Conservation (phyloP, 331 rosid genomes). For the Telfairia occidentalis region DNA sequence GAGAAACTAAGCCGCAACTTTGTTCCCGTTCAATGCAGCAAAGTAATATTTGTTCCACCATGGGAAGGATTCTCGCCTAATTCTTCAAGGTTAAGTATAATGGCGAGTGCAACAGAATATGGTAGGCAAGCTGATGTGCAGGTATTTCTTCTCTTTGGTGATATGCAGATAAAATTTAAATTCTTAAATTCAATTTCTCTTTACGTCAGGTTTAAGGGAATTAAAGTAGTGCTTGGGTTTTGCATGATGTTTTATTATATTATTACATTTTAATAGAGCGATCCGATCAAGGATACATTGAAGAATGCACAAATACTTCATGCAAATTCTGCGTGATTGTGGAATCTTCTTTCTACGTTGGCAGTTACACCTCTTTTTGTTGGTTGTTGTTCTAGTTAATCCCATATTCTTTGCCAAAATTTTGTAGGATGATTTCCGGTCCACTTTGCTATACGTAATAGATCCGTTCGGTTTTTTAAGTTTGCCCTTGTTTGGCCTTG, state of each 20-base stretch:
- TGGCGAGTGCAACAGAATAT: conserved; percentile 60
- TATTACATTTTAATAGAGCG: not conserved
- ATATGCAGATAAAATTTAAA: not conserved
- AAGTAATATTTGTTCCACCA: conserved; percentile 84
- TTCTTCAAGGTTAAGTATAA: conserved; percentile 81
- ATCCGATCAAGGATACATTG: not conserved
- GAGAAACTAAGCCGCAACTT: conserved; percentile 81
- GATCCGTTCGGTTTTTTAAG: not conserved
- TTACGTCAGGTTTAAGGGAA: not conserved
- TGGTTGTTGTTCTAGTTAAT: not conserved
- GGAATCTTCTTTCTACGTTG: not conserved
- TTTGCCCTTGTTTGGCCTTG: not conserved
- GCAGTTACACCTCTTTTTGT: not conserved
- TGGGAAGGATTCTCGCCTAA: conserved; percentile 99
- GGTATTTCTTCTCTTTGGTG: conserved; percentile 27
- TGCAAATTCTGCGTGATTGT: not conserved
- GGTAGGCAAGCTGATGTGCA: conserved; percentile 30
- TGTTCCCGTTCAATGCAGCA: conserved; percentile 87
- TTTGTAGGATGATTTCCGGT: not conserved
- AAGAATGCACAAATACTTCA: not conserved
- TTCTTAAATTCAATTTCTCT: not conserved
- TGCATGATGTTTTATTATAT: not conserved
- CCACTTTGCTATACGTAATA: not conserved
- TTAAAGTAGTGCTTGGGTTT: not conserved
- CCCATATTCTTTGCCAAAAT: not conserved